phyloP scores from a whole-genome alignment of 805 yeast genomes.

The Starmerella floris region DNA sequence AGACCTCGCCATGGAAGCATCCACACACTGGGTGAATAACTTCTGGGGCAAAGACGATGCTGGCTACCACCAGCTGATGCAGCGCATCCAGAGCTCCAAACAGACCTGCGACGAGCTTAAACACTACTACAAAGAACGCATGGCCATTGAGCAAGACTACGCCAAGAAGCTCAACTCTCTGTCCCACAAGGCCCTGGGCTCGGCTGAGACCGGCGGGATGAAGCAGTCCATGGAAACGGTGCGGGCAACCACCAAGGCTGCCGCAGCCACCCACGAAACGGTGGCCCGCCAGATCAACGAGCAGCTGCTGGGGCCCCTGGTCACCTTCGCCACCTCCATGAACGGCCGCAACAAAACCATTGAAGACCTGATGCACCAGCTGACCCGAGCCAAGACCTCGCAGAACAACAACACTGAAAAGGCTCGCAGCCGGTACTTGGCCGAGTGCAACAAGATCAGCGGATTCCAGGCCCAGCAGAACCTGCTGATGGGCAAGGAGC shows the following conservation, averaged over 20 bases:
- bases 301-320: conserved; percentile 41
- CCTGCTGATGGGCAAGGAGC: conserved; percentile 61
- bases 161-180: conserved; percentile 41
- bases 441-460: conserved; percentile 46
- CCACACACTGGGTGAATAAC: conserved; percentile 25
- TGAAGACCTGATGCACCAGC: conserved; percentile 43
- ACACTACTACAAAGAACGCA: conserved; percentile 39
- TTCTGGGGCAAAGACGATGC: conserved; percentile 47
- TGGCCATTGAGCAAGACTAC: conserved; percentile 62
- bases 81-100: conserved; percentile 45
- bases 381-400: conserved; percentile 35
- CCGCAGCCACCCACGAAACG: conserved; percentile 44
- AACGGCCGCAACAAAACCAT: conserved; percentile 43
- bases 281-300: conserved; percentile 39
- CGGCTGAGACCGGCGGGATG: conserved; percentile 46
- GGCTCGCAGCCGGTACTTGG: conserved; percentile 37
- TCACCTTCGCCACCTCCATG: conserved; percentile 39
- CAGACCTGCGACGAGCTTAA: conserved; percentile 43
- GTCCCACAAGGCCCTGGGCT: conserved; percentile 39
- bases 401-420: conserved; percentile 29
- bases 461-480: conserved; percentile 48
- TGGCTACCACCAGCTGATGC: conserved; percentile 44
- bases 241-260: conserved; percentile 43
- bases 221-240: conserved; percentile 48
- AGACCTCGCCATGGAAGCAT: neutral